Percentiles rank a stretch among this genome's conserved stretches.
phyloP scores from a whole-genome alignment of 371 early-diverging fungal species.

The Mortierella sp. region DNA sequence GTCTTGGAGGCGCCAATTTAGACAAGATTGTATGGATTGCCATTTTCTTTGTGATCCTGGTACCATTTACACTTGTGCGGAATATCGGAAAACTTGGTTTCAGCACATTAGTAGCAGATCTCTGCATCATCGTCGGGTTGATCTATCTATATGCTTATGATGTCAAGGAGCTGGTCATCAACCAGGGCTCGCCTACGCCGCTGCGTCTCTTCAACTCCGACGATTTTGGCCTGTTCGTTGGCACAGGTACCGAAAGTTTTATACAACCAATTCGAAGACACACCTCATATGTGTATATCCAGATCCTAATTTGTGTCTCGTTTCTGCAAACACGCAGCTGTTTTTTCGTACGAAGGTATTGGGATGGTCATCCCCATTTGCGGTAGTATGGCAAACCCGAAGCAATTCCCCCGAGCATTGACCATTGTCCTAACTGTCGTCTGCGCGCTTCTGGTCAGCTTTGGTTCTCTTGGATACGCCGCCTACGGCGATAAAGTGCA shows the following conservation, averaged over 20 bases:
- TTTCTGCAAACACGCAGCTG: conserved; percentile 60
- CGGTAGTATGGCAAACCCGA: conserved; percentile 86
- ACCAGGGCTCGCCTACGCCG: conserved; percentile 50
- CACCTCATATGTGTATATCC: background rate
- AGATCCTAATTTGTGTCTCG: background rate
- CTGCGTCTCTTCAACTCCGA: conserved; percentile 62
- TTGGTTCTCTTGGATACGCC: conserved; percentile 86
- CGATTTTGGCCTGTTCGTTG: conserved; percentile 85
- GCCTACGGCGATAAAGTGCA: conserved; percentile 87
- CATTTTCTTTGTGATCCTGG: conserved; percentile 72
- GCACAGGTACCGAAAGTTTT: conserved; percentile 77
- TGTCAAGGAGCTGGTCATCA: conserved; percentile 66
- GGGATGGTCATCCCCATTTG: conserved; percentile 92
- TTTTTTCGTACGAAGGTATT: conserved; percentile 94
- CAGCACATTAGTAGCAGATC: conserved; percentile 87
- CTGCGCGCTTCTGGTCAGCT: conserved; percentile 77
- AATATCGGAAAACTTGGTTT: conserved; percentile 87
- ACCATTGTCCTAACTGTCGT: conserved; percentile 77
- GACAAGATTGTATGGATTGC: conserved; percentile 69
- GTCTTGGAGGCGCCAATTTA: conserved; percentile 37
- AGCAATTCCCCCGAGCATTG: conserved; percentile 80
- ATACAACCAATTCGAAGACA: background rate
- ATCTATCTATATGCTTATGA: conserved; percentile 87
- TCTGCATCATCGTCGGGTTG: conserved; percentile 86
- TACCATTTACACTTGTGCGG: conserved; percentile 89